Evolutionary conservation across 495 filamentous ascomycete genomes (phyloP).

Genomic region (Hypoxylon intermedium): DNA sequence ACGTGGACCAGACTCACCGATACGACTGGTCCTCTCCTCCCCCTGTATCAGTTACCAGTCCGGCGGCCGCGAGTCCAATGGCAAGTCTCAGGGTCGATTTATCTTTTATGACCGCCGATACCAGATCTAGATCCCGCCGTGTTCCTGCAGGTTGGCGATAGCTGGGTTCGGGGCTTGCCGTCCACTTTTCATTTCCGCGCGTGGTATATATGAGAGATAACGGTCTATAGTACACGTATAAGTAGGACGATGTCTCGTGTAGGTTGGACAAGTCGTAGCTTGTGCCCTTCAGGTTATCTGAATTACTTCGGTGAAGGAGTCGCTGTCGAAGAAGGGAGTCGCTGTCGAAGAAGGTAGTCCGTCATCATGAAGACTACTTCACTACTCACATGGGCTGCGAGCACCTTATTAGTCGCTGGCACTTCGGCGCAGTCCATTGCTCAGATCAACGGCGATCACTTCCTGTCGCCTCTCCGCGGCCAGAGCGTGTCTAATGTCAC

Average conservation of each 20-base stretch:
- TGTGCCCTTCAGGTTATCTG: too few species aligned
- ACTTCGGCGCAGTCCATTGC: slow-evolving; percentile 59
- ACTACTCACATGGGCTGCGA: slow-evolving; percentile 5
- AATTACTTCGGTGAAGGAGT: not conserved
- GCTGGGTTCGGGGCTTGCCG: slow-evolving; percentile 5
- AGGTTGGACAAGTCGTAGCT: not conserved
- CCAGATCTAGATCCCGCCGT: slow-evolving; percentile 17
- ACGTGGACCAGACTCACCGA: slow-evolving; percentile 28
- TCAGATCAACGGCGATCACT: slow-evolving; percentile 68
- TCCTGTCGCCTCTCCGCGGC: slow-evolving; percentile 61
- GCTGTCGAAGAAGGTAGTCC: not conserved
- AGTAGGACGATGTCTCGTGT: not conserved
- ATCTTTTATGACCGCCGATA: slow-evolving; percentile 10
- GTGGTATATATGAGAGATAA: not conserved
- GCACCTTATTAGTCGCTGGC: slow-evolving; percentile 10
- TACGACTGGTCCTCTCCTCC: slow-evolving; percentile 18
- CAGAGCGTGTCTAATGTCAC: slow-evolving; percentile 59
- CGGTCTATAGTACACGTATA: slow-evolving; percentile 3
- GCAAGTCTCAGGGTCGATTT: slow-evolving; percentile 11
- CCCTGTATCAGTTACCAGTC: slow-evolving; percentile 1
- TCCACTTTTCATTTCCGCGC: slow-evolving; percentile 27
- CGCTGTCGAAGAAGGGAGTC: not conserved
- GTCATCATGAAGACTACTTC: slow-evolving; percentile 15
- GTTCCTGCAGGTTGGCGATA: slow-evolving; percentile 29
- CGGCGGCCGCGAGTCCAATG: slow-evolving; percentile 17